Evolutionary conservation across 768 basidiomycete genomes (phyloP).

Genomic region (Podaxis sp.): DNA sequence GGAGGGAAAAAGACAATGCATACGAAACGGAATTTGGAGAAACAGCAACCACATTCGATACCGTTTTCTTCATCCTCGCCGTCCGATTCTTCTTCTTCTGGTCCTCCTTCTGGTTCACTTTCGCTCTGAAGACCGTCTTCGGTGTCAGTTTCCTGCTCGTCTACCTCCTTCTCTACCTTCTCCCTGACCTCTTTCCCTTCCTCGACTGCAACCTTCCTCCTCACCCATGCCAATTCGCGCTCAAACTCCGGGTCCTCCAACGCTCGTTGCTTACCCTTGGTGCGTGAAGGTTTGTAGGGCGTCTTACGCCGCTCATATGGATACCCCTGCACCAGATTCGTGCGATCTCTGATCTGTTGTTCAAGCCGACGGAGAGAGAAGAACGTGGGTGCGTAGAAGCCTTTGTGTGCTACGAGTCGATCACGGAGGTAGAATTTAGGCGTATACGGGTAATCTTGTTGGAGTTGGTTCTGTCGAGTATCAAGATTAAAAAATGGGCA

Average conservation of each 20-base stretch:
- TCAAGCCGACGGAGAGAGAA: conserved; percentile 42
- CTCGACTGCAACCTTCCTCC: conserved; percentile 23
- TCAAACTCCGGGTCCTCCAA: conserved; percentile 47
- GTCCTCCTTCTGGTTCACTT: background rate
- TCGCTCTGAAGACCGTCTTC: conserved; percentile 23
- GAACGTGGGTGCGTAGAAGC: conserved; percentile 69
- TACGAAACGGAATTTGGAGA: conserved; percentile 69
- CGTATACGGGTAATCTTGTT: conserved; percentile 55
- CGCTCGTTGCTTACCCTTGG: conserved; percentile 24
- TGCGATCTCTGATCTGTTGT: conserved; percentile 25
- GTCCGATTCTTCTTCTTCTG: conserved; percentile 25
- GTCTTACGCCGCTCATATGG: conserved; percentile 6
- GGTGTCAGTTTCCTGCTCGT: conserved; percentile 39
- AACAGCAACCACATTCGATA: conserved; percentile 90
- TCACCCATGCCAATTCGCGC: conserved; percentile 45
- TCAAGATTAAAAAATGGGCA: background rate
- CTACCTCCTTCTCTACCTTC: conserved; percentile 32
- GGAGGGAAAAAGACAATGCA: conserved; percentile 23
- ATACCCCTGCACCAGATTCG: conserved; percentile 9
- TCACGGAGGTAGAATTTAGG: conserved; percentile 54
- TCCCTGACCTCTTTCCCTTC: conserved; percentile 24
- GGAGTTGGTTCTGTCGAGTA: conserved; percentile 47
- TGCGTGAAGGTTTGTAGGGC: conserved; percentile 19
- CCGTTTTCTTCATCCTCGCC: conserved; percentile 47
- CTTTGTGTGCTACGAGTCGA: conserved; percentile 35